These are phyloP conservation scores for Lavandula angustifolia DNA, from an alignment of 257 asterid genomes.

Conservation along the genomic window DNA sequence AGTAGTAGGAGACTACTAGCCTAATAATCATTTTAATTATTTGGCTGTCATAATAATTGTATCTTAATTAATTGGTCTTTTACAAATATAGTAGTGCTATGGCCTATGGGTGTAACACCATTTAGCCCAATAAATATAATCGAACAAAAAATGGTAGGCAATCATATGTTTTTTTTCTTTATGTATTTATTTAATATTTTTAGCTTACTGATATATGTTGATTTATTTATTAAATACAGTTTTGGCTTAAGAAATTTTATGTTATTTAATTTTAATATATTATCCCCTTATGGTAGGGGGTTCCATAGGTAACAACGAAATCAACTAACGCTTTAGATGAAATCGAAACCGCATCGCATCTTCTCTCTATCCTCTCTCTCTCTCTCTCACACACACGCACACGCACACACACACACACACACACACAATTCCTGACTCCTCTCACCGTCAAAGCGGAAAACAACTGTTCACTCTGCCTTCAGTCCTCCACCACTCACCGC, in stretches of 20 bases:
- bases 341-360: conserved; percentile 27
- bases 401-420: conserved; percentile 17
- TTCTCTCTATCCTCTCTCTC: conserved; percentile 29
- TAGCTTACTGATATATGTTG: no score
- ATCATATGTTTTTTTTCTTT: no score
- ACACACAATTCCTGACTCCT: conserved; percentile 13
- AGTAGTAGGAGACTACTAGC: background rate
- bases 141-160: no score
- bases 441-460: conserved; percentile 25
- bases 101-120: no score
- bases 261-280: no score
- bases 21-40: conserved; percentile 7
- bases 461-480: conserved; percentile 20
- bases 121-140: no score
- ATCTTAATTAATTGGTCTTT: conserved; percentile 4
- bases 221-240: no score
- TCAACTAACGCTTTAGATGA: conserved; percentile 36
- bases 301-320: conserved; percentile 25
- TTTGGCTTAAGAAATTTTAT: no score
- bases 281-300: background rate
- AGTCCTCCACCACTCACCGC: conserved; percentile 28
- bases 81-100: background rate
- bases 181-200: no score
- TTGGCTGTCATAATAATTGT: conserved; percentile 14
- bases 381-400: conserved; percentile 31